phyloP scores from a whole-genome alignment of 2,329 filamentous ascomycete species.

The Colletotrichum horii region DNA sequence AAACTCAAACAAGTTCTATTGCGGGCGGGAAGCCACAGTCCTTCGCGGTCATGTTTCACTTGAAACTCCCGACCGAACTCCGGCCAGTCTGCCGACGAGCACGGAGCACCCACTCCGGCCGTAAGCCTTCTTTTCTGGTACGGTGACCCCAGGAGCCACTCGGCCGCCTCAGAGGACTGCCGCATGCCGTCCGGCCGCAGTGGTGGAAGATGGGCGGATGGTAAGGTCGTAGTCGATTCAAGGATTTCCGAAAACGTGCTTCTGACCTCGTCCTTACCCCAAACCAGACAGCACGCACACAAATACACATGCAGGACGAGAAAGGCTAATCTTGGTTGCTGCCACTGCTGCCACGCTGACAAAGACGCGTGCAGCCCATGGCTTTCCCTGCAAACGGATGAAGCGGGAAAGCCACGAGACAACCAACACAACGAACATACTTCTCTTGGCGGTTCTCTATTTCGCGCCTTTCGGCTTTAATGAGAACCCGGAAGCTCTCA shows the following conservation, averaged over 20 bases:
- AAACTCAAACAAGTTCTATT: neutral
- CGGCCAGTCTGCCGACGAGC: slow-evolving; percentile 3
- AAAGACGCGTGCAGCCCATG: neutral
- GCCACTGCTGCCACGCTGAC: neutral
- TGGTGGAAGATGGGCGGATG: neutral
- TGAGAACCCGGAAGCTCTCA: neutral
- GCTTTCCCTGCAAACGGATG: slow-evolving; percentile 14
- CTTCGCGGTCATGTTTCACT: slow-evolving; percentile 2
- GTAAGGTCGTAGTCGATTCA: neutral
- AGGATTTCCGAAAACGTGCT: slow-evolving; percentile 8
- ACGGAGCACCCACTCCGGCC: slow-evolving; percentile 7
- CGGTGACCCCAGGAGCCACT: neutral
- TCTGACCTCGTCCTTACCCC: neutral
- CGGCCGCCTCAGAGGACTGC: neutral
- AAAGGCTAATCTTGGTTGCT: neutral
- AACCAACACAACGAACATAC: neutral
- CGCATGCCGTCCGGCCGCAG: neutral
- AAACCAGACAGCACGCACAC: neutral
- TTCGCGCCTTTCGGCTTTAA: neutral
- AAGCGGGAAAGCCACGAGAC: slow-evolving; percentile 2
- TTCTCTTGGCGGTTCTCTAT: neutral
- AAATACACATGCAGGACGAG: neutral
- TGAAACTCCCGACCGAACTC: slow-evolving; percentile 10
- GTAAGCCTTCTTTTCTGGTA: neutral
- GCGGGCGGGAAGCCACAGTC: neutral